These are phyloP conservation scores for Teratosphaeriaceae sp. DNA, from an alignment of 2,329 filamentous ascomycete species.

Conservation along the genomic window DNA sequence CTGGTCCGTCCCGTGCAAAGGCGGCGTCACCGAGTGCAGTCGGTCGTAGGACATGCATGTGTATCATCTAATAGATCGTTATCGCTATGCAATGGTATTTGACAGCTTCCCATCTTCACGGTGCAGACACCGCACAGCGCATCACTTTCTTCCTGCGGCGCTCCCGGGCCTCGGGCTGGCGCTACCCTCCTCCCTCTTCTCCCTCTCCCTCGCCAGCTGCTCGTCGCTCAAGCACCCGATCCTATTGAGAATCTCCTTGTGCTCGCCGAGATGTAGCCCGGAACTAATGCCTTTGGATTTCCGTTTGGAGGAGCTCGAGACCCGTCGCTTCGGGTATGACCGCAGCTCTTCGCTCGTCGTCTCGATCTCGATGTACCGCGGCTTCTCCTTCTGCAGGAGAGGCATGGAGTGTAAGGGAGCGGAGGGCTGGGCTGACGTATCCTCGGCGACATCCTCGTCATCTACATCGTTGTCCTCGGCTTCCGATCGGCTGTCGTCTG, in stretches of 20 bases:
- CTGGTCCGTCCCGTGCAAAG: too few relatives aligned
- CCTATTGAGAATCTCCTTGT: constrained; percentile 72
- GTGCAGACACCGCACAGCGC: too few relatives aligned
- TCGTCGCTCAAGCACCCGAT: constrained; percentile 60
- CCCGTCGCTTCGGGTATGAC: constrained; percentile 15
- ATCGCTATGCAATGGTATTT: too few relatives aligned
- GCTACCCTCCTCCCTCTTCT: constrained; percentile 23
- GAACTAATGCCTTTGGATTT: constrained; percentile 50
- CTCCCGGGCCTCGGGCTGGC: background rate
- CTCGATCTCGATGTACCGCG: constrained; percentile 54
- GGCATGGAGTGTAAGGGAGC: constrained; percentile 12
- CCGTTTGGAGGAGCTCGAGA: too few relatives aligned
- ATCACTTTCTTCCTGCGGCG: background rate
- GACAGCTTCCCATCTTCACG: too few relatives aligned
- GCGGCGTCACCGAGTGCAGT: too few relatives aligned
- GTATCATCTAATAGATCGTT: too few relatives aligned
- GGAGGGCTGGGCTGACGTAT: too few relatives aligned
- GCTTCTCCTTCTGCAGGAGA: constrained; percentile 17
- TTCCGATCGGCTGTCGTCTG: constrained; percentile 83
- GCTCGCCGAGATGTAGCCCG: constrained; percentile 53
- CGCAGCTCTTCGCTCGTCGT: constrained; percentile 63
- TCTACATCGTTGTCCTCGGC: constrained; percentile 67
- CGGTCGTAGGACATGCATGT: too few relatives aligned
- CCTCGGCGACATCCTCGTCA: constrained; percentile 16
- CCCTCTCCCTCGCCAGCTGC: constrained; percentile 27